Conservation (phyloP, 2,329 filamentous ascomycete species). For the Claviceps pazoutovae region DNA sequence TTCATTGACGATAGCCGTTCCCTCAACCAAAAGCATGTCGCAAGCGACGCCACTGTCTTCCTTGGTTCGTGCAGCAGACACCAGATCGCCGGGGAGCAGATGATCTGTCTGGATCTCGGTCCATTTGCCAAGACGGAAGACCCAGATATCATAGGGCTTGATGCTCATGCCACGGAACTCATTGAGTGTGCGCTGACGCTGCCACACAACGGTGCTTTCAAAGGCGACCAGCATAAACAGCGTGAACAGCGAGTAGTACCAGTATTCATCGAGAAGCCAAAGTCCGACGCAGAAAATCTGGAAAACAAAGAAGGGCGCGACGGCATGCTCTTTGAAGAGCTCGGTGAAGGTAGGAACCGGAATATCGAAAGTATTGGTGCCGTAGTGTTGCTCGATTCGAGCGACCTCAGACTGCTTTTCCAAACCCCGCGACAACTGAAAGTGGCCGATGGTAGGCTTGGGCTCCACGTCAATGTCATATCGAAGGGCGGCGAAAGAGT, state of each 20-base stretch:
- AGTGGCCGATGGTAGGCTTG: constrained; percentile 62
- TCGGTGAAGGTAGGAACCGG: constrained; percentile 92
- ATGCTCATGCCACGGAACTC: constrained; percentile 99
- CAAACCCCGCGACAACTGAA: constrained; percentile 71
- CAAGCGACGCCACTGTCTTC: constrained; percentile 95
- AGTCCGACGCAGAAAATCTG: constrained; percentile 96
- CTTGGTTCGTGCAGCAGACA: constrained; percentile 84
- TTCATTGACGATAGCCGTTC: constrained; percentile 94
- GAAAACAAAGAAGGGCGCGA: constrained; percentile 98
- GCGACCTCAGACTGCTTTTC: constrained; percentile 60
- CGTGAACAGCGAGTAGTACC: constrained; percentile 99
- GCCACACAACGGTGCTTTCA: constrained; percentile 98
- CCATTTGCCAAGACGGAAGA: constrained; percentile 80
- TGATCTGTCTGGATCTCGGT: constrained; percentile 78
- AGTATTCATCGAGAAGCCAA: constrained; percentile 98
- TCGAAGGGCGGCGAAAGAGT: constrained; percentile 65
- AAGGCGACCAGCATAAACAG: constrained; percentile 97
- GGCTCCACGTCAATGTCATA: constrained; percentile 79
- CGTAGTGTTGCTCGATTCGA: constrained; percentile 81
- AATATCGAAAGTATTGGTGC: constrained; percentile 91
- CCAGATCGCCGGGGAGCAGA: constrained; percentile 82
- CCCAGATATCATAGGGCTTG: constrained; percentile 92
- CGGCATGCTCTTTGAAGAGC: constrained; percentile 94
- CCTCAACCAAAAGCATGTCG: constrained; percentile 91
- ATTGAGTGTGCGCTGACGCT: constrained; percentile 84